Base-by-base conservation (phyloP, 129 eudicot species). In the Sambucus nigra region DNA sequence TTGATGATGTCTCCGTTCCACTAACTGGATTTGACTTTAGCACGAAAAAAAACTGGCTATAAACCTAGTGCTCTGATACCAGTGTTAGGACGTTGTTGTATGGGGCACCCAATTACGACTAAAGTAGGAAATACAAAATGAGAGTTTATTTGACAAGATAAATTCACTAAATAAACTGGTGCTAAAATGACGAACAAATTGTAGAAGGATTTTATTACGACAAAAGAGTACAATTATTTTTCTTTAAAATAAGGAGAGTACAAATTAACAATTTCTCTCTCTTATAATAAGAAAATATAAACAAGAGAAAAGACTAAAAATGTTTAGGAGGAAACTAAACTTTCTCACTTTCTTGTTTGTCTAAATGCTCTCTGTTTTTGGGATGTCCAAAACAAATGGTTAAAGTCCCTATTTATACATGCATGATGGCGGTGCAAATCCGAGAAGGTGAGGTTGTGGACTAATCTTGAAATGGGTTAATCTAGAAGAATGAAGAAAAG, bases 31-130 rank as follows among this genome's bases (percentile, higher is more conserved):
- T 16, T 44, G 15, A 8, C 19, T 44, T 13, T 44, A 44, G 49
- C 49, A 44, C 49, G 0, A 2, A 44, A 44, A 10, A 7, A 1
- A 44, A n/a, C n/a, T n/a, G n/a, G 9, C 19, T 44, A 44, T 44
- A 44, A 44, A 44, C 49, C 49, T 17, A 44, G 19, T 16, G 2
- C 49, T 44, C 49, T 44, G 49, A 44, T 44, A 44, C 49, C 49
- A 7, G 6, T 44, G 18, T 44, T 44, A 44, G 49, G 8, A 44
- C 5, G 49, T 44, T 44, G 49, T 44, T 13, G 49, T 44, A 44
- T 44, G 19, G 15, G 19, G 49, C 9, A 44, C 49, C 16, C 10
- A 44, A 44, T 12, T 44, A 44, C n/a, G 15, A 44, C 49, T 44
- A 44, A 44, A 44, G 19, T 44, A 44, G 0, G 15, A 44, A 44